Conservation (phyloP, 2,329 filamentous ascomycete species). For the Talaromyces sp. region DNA sequence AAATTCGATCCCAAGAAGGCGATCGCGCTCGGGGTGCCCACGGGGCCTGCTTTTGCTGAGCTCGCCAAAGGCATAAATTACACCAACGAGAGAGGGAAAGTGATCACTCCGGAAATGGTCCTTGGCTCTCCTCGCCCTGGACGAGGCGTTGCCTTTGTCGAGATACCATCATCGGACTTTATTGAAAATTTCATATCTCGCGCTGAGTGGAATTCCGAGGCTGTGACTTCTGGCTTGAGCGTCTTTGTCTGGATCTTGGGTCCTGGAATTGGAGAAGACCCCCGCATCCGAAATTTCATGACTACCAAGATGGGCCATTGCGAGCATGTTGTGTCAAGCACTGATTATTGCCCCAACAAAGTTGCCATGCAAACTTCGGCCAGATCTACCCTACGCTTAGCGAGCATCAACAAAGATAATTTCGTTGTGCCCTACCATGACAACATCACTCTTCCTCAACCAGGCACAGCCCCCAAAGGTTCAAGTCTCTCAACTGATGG, state of each 20-base stretch:
- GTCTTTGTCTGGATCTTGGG: slow-evolving; percentile 80
- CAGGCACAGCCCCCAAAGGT: slow-evolving; percentile 15
- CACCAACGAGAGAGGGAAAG: slow-evolving; percentile 57
- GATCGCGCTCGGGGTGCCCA: slow-evolving; percentile 57
- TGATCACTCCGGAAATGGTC: slow-evolving; percentile 82
- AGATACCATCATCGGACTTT: slow-evolving; percentile 68
- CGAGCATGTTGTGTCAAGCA: slow-evolving; percentile 72
- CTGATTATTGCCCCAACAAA: slow-evolving; percentile 70
- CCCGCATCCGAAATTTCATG: slow-evolving; percentile 66
- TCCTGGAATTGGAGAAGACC: slow-evolving; percentile 58
- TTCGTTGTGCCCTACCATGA: slow-evolving; percentile 67
- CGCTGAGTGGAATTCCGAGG: slow-evolving; percentile 63
- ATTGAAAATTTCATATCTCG: slow-evolving; percentile 64
- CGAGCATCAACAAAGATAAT: slow-evolving; percentile 65
- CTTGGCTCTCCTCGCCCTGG: slow-evolving; percentile 63
- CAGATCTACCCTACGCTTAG: slow-evolving; percentile 62
- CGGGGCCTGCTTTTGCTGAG: slow-evolving; percentile 52
- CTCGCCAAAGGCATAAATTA: slow-evolving; percentile 63
- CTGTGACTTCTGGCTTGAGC: slow-evolving; percentile 62
- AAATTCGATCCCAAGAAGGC: slow-evolving; percentile 70
- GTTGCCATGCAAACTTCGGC: slow-evolving; percentile 65
- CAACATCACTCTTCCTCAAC: slow-evolving; percentile 47
- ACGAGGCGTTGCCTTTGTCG: slow-evolving; percentile 71
- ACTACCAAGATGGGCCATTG: slow-evolving; percentile 49
- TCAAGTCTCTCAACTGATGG: slow-evolving; percentile 10